Conservation (phyloP, 1,284 basidiomycete species). For the Puccinia hordei region DNA sequence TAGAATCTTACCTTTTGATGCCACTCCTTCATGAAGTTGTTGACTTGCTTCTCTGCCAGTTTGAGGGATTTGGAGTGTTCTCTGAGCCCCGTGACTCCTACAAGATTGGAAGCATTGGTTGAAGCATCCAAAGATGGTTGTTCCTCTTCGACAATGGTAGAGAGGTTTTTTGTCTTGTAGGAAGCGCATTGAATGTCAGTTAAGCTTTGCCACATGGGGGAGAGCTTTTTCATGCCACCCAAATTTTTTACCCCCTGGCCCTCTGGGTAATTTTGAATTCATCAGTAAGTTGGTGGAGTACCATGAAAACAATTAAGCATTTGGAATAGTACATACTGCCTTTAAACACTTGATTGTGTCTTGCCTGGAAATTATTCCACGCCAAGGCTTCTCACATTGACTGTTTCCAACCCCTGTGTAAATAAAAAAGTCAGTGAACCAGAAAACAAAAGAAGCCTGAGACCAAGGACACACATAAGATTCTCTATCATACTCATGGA, state of each 20-base stretch:
- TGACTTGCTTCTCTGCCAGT: not conserved
- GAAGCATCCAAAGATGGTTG: not conserved
- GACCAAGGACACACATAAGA: not conserved
- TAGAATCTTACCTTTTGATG: not conserved
- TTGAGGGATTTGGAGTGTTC: not conserved
- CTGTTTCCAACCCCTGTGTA: slow-evolving; percentile 22
- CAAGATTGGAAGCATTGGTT: not conserved
- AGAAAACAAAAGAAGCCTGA: not conserved
- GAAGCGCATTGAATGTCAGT: not conserved
- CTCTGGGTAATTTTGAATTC: not conserved
- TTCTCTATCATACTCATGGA: slow-evolving; percentile 10
- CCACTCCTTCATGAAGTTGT: not conserved
- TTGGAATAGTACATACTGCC: not conserved
- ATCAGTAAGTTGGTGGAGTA: not conserved
- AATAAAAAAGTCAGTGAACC: not conserved
- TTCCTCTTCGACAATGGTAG: not conserved
- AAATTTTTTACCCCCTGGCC: not conserved
- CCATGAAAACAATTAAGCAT: not conserved
- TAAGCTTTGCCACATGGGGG: not conserved
- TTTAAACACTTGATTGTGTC: not conserved
- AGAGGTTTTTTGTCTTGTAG: not conserved
- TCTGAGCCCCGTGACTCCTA: not conserved
- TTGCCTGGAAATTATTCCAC: slow-evolving; percentile 2
- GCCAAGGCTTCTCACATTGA: not conserved
- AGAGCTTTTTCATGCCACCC: not conserved